Evolutionary conservation across 352 stramenopile genomes (phyloP).

Genomic region (Phytophthora pisi): DNA sequence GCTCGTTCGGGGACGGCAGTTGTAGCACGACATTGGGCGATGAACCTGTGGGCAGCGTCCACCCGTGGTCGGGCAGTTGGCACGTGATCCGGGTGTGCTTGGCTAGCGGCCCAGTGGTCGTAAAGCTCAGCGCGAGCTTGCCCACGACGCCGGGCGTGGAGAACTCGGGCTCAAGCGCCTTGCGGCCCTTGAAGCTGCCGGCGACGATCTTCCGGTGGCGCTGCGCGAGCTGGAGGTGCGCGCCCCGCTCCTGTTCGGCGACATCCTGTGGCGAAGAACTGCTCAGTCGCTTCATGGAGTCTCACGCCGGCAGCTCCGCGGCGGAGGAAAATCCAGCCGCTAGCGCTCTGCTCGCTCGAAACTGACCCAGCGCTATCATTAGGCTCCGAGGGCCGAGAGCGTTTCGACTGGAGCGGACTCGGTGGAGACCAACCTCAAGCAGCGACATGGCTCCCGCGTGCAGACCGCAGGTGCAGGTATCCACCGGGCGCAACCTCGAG

Average conservation of each 20-base stretch:
- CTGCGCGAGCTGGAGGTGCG: constrained; percentile 71
- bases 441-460: constrained; percentile 11
- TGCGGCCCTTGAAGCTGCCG: constrained; percentile 52
- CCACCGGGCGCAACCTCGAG: background rate
- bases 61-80: constrained; percentile 62
- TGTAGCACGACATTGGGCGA: constrained; percentile 43
- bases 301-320: constrained; percentile 1
- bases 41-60: constrained; percentile 37
- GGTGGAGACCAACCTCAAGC: constrained; percentile 9
- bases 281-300: constrained; percentile 32
- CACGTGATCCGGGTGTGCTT: constrained; percentile 57
- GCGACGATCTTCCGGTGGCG: constrained; percentile 64
- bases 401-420: background rate
- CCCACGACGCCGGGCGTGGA: constrained; percentile 54
- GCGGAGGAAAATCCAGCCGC: constrained; percentile 23
- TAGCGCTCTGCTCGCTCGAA: constrained; percentile 7
- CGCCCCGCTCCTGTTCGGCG: constrained; percentile 52
- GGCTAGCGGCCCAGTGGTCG: constrained; percentile 39
- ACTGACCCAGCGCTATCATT: constrained; percentile 17
- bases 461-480: constrained; percentile 5
- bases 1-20: constrained; percentile 36
- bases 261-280: constrained; percentile 10
- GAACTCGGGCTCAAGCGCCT: constrained; percentile 51
- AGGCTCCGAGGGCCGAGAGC: background rate
- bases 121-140: constrained; percentile 60